Percentiles rank a stretch among this genome's conserved stretches.
Conservation (phyloP, 2,329 filamentous ascomycete genomes). For the Botrytis cinerea region DNA sequence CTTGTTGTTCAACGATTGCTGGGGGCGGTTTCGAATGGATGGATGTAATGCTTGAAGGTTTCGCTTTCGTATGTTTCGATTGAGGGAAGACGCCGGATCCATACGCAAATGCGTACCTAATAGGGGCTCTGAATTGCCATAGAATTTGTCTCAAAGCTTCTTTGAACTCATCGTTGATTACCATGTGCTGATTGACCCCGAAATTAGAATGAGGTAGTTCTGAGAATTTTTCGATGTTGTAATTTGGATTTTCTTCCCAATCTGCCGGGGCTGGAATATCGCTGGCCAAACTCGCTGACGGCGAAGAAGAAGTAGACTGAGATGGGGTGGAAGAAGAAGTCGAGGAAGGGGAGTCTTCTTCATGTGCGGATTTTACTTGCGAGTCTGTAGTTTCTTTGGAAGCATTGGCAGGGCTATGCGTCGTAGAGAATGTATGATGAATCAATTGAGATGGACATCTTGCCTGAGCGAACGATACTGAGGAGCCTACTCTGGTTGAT, state of each 20-base stretch:
- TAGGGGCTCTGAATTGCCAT: conserved; percentile 89
- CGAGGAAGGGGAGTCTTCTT: conserved; percentile 26
- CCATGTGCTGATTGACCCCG: conserved; percentile 93
- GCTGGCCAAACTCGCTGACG: conserved; percentile 21
- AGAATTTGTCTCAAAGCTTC: conserved; percentile 83
- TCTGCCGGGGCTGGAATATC: conserved; percentile 38
- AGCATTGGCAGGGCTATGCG: conserved; percentile 18
- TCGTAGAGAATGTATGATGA: conserved; percentile 8
- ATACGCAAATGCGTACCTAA: conserved; percentile 96
- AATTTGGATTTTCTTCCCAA: conserved; percentile 76
- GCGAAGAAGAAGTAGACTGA: conserved; percentile 13
- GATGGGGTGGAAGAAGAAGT: conserved; percentile 1
- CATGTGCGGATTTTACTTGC: conserved; percentile 17
- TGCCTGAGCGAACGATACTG: not conserved
- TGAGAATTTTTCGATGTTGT: conserved; percentile 71
- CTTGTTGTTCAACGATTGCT: conserved; percentile 81
- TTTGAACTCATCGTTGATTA: conserved; percentile 94
- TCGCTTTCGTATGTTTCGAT: conserved; percentile 51
- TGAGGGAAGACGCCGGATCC: conserved; percentile 96
- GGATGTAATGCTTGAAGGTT: conserved; percentile 55
- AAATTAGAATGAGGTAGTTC: conserved; percentile 79
- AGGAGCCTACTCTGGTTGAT: not conserved
- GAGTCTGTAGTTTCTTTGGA: conserved; percentile 25
- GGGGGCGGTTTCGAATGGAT: conserved; percentile 81
- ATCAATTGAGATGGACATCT: conserved; percentile 19